A percentile compares a stretch with the other conserved stretches of the same genome.
Evolutionary conservation across 208 protist species (phyloP).

Genomic region (Trypanosoma cruzi): DNA sequence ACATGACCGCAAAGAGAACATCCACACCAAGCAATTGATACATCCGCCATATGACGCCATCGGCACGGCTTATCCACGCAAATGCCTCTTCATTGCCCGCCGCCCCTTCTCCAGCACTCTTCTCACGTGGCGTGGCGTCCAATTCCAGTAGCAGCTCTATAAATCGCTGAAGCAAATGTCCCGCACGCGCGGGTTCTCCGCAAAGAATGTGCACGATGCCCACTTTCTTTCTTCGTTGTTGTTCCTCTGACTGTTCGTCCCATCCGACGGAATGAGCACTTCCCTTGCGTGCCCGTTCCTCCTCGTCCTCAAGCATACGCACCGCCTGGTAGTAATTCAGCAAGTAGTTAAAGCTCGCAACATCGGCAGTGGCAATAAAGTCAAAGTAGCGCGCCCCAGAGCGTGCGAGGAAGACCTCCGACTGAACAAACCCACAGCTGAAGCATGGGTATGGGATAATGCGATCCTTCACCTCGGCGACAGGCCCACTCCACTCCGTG

Average conservation of each 20-base stretch:
- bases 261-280: background rate
- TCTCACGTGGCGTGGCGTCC: constrained; percentile 21
- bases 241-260: background rate
- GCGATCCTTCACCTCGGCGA: constrained; percentile 24
- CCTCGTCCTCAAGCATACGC: constrained; percentile 1
- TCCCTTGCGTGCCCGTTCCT: background rate
- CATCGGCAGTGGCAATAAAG: constrained; percentile 70
- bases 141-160: constrained; percentile 51
- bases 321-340: constrained; percentile 56
- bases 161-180: constrained; percentile 56
- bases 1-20: constrained; percentile 56
- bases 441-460: constrained; percentile 59
- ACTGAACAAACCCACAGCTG: constrained; percentile 38
- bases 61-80: constrained; percentile 56
- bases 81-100: constrained; percentile 21
- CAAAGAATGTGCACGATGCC: constrained; percentile 59
- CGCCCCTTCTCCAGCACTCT: no score
- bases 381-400: constrained; percentile 58
- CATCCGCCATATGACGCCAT: constrained; percentile 48
- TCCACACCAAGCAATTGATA: constrained; percentile 65
- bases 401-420: constrained; percentile 37
- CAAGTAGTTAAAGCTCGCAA: constrained; percentile 71
- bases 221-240: background rate
- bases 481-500: background rate
- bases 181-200: constrained; percentile 44